Evolutionary conservation across 495 filamentous ascomycete species (phyloP).

Genomic region (Penicillium roqueforti): DNA sequence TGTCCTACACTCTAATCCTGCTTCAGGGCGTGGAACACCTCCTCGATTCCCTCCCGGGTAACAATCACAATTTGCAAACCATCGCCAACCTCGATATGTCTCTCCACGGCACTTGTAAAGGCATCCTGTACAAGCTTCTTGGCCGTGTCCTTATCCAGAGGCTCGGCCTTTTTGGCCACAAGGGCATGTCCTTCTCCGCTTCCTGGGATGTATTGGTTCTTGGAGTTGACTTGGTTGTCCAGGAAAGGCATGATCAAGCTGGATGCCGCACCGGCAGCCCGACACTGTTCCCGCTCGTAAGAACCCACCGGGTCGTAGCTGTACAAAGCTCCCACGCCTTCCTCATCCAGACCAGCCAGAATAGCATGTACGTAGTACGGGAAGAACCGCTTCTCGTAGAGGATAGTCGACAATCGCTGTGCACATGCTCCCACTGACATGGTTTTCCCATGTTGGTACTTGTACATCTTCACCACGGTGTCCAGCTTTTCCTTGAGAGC

Average conservation of each 20-base stretch:
- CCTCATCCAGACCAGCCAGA: slow-evolving; percentile 88
- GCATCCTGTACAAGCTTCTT: slow-evolving; percentile 91
- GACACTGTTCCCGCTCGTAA: slow-evolving; percentile 93
- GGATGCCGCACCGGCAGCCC: slow-evolving; percentile 89
- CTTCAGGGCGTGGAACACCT: slow-evolving; percentile 80
- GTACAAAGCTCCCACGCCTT: slow-evolving; percentile 91
- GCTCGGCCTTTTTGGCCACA: slow-evolving; percentile 56
- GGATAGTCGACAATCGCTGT: slow-evolving; percentile 84
- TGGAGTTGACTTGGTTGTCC: slow-evolving; percentile 99
- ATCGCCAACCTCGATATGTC: slow-evolving; percentile 98
- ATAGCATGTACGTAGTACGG: slow-evolving; percentile 96
- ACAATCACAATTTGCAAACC: slow-evolving; percentile 92
- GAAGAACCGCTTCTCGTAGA: slow-evolving; percentile 97
- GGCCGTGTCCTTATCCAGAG: slow-evolving; percentile 66
- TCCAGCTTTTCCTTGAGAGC: slow-evolving; percentile 87
- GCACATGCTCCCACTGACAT: slow-evolving; percentile 93
- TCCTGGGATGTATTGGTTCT: slow-evolving; percentile 95
- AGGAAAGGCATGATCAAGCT: slow-evolving; percentile 98
- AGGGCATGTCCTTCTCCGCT: slow-evolving; percentile 80
- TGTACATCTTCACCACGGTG: slow-evolving; percentile 93
- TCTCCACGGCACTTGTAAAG: slow-evolving; percentile 95
- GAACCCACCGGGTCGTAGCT: slow-evolving; percentile 96
- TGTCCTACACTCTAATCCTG: slow-evolving; percentile 61
- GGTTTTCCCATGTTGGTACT: slow-evolving; percentile 86
- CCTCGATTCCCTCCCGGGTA: slow-evolving; percentile 82